Base-by-base conservation (phyloP, 2,329 filamentous ascomycete genomes). In the Claviceps pusilla region DNA sequence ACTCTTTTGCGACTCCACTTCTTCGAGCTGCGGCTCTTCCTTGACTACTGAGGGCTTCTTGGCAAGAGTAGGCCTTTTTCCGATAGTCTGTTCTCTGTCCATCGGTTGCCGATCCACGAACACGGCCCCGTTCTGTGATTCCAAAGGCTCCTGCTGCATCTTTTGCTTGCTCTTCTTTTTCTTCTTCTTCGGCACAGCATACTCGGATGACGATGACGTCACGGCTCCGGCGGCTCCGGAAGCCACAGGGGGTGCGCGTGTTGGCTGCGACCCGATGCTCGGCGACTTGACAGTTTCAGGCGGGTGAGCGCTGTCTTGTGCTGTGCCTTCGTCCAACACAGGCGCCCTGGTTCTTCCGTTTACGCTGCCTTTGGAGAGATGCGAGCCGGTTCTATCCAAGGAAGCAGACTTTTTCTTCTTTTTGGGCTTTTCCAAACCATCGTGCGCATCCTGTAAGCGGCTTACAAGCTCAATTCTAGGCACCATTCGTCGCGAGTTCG, bases 401-500 rank as follows among this genome's bases (percentile, higher is more conserved):
- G 62, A 60, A 35, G 10, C n/a, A 43, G 66, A 61, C 58, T 69
- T 60, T 43, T 74, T 73, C 59, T 71, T 76, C 56, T 69, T 74
- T 58, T 62, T 67, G 4, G 68, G 67, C 50, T 68, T 70, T 39
- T 74, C 71, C 0, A 69, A 64, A 16, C 67, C 59, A 19, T 74
- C 67, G 29, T 67, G 63, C 4, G 73, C 61, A 37, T 62, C 66
- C 53, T 74, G 69, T 51, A 77, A 73, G 48, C 67, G 67, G 51
- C 65, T 73, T 58, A 70, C 48, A 19, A 77, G 58, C 31, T 76
- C 69, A 6, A 63, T 65, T 52, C 59, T 73, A 3, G 76, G 73
- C 3, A 84, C 72, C 73, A 83, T 81, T 56, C 81, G 76, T 59
- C 81, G 74, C 16, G 82, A 82, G 59, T 84, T 83, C n/a, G 80